Evolutionary conservation across 805 yeast species (phyloP).

Genomic region (Saccharomycopsis olivae): DNA sequence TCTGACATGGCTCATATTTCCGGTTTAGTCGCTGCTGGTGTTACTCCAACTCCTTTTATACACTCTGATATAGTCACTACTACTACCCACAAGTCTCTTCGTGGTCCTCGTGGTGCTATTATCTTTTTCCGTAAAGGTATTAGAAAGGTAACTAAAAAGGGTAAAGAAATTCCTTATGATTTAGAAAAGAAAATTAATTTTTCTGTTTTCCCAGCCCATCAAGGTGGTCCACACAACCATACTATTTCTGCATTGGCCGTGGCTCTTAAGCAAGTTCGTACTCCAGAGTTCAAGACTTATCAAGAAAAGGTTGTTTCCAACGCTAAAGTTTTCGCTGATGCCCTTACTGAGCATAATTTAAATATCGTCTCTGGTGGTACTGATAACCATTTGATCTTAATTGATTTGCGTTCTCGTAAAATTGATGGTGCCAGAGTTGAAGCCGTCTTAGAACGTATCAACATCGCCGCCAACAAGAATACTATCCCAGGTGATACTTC

Average conservation of each 20-base stretch:
- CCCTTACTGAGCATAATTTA: slow-evolving; percentile 51
- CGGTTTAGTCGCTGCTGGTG: slow-evolving; percentile 92
- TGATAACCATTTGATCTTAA: slow-evolving; percentile 92
- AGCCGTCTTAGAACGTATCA: slow-evolving; percentile 85
- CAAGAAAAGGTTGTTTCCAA: slow-evolving; percentile 82
- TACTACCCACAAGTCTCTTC: slow-evolving; percentile 94
- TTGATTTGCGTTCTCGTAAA: slow-evolving; percentile 77
- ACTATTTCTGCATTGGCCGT: slow-evolving; percentile 96
- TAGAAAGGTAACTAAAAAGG: slow-evolving; percentile 77
- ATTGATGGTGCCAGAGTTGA: slow-evolving; percentile 97
- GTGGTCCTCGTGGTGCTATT: slow-evolving; percentile 99
- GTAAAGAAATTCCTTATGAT: slow-evolving; percentile 84
- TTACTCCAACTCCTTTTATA: slow-evolving; percentile 92
- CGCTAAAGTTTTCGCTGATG: slow-evolving; percentile 73
- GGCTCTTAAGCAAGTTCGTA: slow-evolving; percentile 87
- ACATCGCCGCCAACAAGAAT: slow-evolving; percentile 95
- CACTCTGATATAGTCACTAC: slow-evolving; percentile 97
- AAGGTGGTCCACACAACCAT: slow-evolving; percentile 99
- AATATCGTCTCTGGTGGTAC: slow-evolving; percentile 88
- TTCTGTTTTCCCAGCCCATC: slow-evolving; percentile 99
- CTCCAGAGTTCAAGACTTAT: slow-evolving; percentile 85
- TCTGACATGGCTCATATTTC: slow-evolving; percentile 99
- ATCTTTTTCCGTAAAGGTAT: slow-evolving; percentile 96
- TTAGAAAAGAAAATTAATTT: slow-evolving; percentile 93
- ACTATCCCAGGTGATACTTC: slow-evolving; percentile 97